phyloP scores from a whole-genome alignment of 2,329 filamentous ascomycete genomes.

The Penicillium sumatraense region DNA sequence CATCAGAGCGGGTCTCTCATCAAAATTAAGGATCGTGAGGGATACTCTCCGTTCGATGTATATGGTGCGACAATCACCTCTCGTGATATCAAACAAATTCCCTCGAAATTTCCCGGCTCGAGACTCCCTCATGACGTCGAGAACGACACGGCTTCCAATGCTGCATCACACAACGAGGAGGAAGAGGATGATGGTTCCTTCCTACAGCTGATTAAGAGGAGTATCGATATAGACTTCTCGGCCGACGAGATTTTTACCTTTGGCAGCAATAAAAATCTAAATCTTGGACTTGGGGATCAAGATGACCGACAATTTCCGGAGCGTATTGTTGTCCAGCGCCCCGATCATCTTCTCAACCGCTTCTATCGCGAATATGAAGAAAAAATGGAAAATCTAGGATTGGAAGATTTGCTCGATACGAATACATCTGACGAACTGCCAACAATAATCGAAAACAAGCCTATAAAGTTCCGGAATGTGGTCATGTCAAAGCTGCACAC shows the following conservation, averaged over 20 bases:
- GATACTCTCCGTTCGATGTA: slow-evolving; percentile 90
- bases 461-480: slow-evolving; percentile 78
- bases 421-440: slow-evolving; percentile 65
- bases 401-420: slow-evolving; percentile 31
- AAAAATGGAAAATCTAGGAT: slow-evolving; percentile 37
- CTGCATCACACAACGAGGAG: slow-evolving; percentile 42
- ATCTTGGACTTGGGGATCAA: slow-evolving; percentile 90
- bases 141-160: slow-evolving; percentile 33
- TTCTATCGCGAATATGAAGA: slow-evolving; percentile 71
- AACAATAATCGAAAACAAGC: slow-evolving; percentile 70
- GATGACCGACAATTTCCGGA: slow-evolving; percentile 95
- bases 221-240: slow-evolving; percentile 47
- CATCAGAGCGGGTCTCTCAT: slow-evolving; percentile 75
- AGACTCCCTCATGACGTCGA: slow-evolving; percentile 52
- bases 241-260: slow-evolving; percentile 93
- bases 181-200: slow-evolving; percentile 55
- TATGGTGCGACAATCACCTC: slow-evolving; percentile 86
- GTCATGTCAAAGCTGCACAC: slow-evolving; percentile 90
- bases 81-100: slow-evolving; percentile 61
- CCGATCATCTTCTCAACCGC: slow-evolving; percentile 73
- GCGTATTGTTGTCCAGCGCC: slow-evolving; percentile 74
- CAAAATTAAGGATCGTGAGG: slow-evolving; percentile 94
- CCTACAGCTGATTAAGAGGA: slow-evolving; percentile 30
- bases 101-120: slow-evolving; percentile 35
- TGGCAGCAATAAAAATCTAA: slow-evolving; percentile 94